Conservation (phyloP, 129 eudicot genomes). For the Tanacetum coccineum region DNA sequence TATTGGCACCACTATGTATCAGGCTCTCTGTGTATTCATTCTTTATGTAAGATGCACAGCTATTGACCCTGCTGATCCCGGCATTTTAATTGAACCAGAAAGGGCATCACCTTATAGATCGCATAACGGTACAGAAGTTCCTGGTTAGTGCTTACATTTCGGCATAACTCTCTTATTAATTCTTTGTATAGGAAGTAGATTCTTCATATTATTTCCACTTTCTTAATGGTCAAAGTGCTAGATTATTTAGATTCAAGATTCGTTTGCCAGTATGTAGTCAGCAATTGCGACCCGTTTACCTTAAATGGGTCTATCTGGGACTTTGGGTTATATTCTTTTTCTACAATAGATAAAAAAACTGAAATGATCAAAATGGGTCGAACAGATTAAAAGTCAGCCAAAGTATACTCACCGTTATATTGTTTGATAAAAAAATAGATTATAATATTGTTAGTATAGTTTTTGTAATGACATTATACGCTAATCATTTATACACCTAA, state of each 20-base stretch:
- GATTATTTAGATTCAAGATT: no score
- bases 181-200: no score
- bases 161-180: background rate
- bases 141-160: constrained; percentile 47
- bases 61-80: constrained; percentile 98
- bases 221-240: no score
- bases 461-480: background rate
- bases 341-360: background rate
- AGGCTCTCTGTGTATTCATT: constrained; percentile 79
- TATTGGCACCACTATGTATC: constrained; percentile 26
- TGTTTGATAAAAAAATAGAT: background rate
- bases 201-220: no score
- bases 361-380: background rate
- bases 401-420: background rate
- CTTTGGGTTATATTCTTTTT: no score
- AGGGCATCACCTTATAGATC: constrained; percentile 46
- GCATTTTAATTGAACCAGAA: constrained; percentile 63
- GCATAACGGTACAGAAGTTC: constrained; percentile 44
- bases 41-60: constrained; percentile 88
- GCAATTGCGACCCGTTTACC: background rate
- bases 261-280: background rate
- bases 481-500: background rate
- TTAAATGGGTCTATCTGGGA: background rate
- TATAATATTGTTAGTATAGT: background rate
- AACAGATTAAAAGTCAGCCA: background rate